phyloP scores from a whole-genome alignment of 176 grass and related monocot species.

The Bonia amplexicaulis region DNA sequence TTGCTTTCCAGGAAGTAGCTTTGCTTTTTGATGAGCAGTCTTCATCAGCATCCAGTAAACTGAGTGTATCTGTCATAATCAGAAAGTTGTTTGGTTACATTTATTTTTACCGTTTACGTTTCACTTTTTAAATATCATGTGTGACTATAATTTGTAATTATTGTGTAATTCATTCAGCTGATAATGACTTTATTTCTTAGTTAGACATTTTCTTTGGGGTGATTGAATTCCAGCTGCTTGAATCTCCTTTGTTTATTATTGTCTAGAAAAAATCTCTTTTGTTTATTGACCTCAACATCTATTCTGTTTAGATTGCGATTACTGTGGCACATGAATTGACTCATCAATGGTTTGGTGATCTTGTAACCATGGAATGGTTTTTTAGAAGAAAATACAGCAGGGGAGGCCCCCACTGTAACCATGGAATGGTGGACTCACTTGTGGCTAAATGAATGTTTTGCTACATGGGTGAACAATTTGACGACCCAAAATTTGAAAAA shows the following conservation, averaged over 20 bases:
- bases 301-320: conserved; percentile 52
- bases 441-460: conserved; percentile 73
- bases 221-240: not conserved
- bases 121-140: not conserved
- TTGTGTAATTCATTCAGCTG: not conserved
- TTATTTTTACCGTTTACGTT: not conserved
- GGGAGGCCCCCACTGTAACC: no score
- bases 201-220: not conserved
- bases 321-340: conserved; percentile 79
- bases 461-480: conserved; percentile 57
- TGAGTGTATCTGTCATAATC: conserved; percentile 30
- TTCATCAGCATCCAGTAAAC: conserved; percentile 57
- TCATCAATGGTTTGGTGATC: conserved; percentile 90
- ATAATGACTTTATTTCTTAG: not conserved
- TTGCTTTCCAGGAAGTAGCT: conserved; percentile 61
- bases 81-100: conserved; percentile 5
- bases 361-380: no score
- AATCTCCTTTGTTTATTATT: conserved; percentile 1
- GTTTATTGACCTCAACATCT: conserved; percentile 13
- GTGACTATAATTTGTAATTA: not conserved
- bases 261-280: not conserved
- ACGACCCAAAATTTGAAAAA: not conserved
- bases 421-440: conserved; percentile 58
- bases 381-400: no score
- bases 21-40: conserved; percentile 77